A percentile compares a stretch with the other conserved stretches of the same genome.
These are phyloP conservation scores for Straminergon stramineum DNA, from an alignment of 225 moss, liverwort and hornwort species.

Conservation along the genomic window DNA sequence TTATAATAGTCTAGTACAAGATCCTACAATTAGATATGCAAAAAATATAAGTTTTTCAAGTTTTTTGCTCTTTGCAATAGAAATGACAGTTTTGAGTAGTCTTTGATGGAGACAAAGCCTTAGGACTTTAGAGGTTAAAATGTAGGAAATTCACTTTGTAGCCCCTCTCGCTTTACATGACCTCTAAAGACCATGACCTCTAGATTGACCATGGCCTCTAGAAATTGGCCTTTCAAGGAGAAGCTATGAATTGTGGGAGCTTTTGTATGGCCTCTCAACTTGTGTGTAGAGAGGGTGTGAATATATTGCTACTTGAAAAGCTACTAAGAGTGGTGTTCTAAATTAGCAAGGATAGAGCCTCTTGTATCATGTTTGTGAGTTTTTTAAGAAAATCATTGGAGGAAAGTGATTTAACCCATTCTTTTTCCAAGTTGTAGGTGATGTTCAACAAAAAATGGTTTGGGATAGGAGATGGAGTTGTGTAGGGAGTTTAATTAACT, in stretches of 20 bases:
- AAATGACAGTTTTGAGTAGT: too few relatives aligned
- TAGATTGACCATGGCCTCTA: not conserved
- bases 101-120: too few relatives aligned
- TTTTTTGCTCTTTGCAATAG: too few relatives aligned
- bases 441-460: not conserved
- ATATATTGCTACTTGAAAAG: not conserved
- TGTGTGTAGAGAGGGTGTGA: rapidly evolving
- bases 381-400: not conserved
- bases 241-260: not conserved
- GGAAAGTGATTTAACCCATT: not conserved
- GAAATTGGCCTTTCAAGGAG: not conserved
- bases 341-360: rapidly evolving
- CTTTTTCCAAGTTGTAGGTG: not conserved
- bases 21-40: too few relatives aligned
- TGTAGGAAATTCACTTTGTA: not conserved
- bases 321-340: rapidly evolving
- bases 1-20: too few relatives aligned
- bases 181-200: too few relatives aligned
- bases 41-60: too few relatives aligned
- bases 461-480: not conserved
- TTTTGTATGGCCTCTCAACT: not conserved
- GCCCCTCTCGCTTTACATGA: too few relatives aligned
- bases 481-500: not conserved
- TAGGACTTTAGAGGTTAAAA: too few relatives aligned
- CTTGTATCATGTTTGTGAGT: not conserved